phyloP scores from a whole-genome alignment of 208 protist species.

The Crithidia fasciculata region DNA sequence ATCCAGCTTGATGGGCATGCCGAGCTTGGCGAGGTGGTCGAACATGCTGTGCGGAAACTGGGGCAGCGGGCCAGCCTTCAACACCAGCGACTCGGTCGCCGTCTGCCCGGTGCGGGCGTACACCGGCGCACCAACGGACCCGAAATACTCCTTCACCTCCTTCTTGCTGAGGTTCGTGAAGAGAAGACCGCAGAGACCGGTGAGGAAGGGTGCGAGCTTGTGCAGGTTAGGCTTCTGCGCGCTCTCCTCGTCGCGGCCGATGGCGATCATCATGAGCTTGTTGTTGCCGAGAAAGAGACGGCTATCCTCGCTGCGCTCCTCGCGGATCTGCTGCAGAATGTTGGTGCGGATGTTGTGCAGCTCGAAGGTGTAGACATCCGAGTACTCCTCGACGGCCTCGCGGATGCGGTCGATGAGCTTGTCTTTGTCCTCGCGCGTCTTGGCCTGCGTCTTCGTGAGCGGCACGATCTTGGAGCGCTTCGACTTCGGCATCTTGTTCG shows the following conservation, averaged over 20 bases:
- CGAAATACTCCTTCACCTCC: slow-evolving; percentile 92
- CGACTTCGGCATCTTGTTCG: slow-evolving; percentile 81
- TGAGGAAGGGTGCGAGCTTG: slow-evolving; percentile 88
- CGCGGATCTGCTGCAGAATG: slow-evolving; percentile 92
- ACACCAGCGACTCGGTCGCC: slow-evolving; percentile 72
- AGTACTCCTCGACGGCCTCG: slow-evolving; percentile 84
- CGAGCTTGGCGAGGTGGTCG: slow-evolving; percentile 89
- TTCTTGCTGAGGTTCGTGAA: slow-evolving; percentile 92
- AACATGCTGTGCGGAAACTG: slow-evolving; percentile 95
- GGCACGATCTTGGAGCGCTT: slow-evolving; percentile 85
- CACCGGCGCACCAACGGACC: slow-evolving; percentile 68
- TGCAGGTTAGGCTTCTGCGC: slow-evolving; percentile 84
- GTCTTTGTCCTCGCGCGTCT: slow-evolving; percentile 92
- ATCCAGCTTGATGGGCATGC: slow-evolving; percentile 91
- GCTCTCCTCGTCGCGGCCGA: slow-evolving; percentile 86
- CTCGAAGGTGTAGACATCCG: slow-evolving; percentile 83
- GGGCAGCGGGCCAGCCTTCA: slow-evolving; percentile 76
- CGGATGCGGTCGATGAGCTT: slow-evolving; percentile 91
- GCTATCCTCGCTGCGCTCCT: slow-evolving; percentile 83
- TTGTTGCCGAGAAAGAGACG: slow-evolving; percentile 95
- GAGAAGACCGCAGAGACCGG: slow-evolving; percentile 90
- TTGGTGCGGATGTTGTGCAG: slow-evolving; percentile 90
- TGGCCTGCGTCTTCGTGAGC: slow-evolving; percentile 91
- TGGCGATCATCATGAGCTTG: slow-evolving; percentile 93
- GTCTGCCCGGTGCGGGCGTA: slow-evolving; percentile 87